Percentiles rank a stretch among this genome's conserved stretches.
These are phyloP conservation scores for Vitis hybrid DNA, from an alignment of 177 flowering plant species.

Conservation along the genomic window DNA sequence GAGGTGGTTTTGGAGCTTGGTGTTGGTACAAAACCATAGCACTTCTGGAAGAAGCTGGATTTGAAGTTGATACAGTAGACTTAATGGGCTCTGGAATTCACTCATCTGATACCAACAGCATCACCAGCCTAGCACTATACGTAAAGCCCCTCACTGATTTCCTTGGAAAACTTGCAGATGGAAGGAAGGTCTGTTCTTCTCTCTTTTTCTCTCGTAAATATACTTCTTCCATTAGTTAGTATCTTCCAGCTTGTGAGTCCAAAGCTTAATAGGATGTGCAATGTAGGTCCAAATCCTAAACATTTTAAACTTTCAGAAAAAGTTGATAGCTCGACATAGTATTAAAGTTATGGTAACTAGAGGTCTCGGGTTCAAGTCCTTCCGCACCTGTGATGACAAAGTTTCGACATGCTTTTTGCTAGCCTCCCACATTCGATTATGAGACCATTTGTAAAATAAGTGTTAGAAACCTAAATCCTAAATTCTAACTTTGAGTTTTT, in stretches of 20 bases:
- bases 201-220: neutral
- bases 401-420: too few species aligned
- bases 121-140: slow-evolving; percentile 79
- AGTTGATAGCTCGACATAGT: too few species aligned
- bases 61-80: slow-evolving; percentile 78
- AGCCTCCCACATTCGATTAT: too few species aligned
- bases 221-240: neutral
- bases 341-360: too few species aligned
- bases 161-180: slow-evolving; percentile 65
- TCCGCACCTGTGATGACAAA: too few species aligned
- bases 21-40: slow-evolving; percentile 98
- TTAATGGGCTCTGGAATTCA: slow-evolving; percentile 87
- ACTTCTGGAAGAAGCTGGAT: slow-evolving; percentile 81
- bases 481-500: neutral
- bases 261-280: too few species aligned
- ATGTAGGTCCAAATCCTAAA: too few species aligned
- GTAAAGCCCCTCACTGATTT: slow-evolving; percentile 77
- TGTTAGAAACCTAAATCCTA: too few species aligned
- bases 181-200: slow-evolving; percentile 47
- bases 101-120: slow-evolving; percentile 71
- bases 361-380: too few species aligned
- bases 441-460: too few species aligned
- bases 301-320: too few species aligned
- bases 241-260: too few species aligned
- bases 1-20: slow-evolving; percentile 99